Evolutionary conservation across 257 asterid genomes (phyloP), one percentile per base, ranked within the genome.

Genomic region (Forsythia suspensa): DNA sequence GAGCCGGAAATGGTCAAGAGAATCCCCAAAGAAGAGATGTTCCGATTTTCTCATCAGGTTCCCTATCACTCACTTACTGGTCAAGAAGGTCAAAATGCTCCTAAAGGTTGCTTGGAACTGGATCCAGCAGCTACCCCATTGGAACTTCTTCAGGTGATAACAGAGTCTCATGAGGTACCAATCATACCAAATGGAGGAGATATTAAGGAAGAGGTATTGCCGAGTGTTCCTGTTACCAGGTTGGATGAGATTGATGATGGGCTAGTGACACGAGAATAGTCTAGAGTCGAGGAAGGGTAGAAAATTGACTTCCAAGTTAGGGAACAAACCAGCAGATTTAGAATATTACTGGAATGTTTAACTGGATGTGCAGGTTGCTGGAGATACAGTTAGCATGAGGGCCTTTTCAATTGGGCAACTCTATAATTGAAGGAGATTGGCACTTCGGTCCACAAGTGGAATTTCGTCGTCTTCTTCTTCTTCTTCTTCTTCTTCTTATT

Each of bases 41-140:
- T 83, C 42, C 83, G 86, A 34, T 76, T 83, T 81, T 83, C 86
- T 63, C 86, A 83, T 76, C 83, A 37, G 81, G 84, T 79, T 16
- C 86, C 86, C 34, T 71, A 75, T 29, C 76, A 79, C 75, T 76
- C 71, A 69, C 86, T 83, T 34, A 80, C 86, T 0, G 84, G 86
- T 44, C 75, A 79, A 76, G 86, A 83, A 69, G 84, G 68, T 77
- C 76, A 63, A 65, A 83, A 71, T 80, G 83, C 79, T 55, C 86
- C 86, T 11, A 55, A 67, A 79, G 81, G 81, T 72, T 83, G 78
- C 76, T 78, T 75, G 68, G 86, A 83, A 78, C 81, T 83, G 76
- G 86, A 83, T 73, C 83, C 86, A 46, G 86, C 86, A 63, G 86
- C 86, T 51, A 76, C 81, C 38, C 84, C 86, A 65, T 76, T 75